Base-by-base conservation (phyloP, 1,139 yeast species). In the Blastobotrys persicus region DNA sequence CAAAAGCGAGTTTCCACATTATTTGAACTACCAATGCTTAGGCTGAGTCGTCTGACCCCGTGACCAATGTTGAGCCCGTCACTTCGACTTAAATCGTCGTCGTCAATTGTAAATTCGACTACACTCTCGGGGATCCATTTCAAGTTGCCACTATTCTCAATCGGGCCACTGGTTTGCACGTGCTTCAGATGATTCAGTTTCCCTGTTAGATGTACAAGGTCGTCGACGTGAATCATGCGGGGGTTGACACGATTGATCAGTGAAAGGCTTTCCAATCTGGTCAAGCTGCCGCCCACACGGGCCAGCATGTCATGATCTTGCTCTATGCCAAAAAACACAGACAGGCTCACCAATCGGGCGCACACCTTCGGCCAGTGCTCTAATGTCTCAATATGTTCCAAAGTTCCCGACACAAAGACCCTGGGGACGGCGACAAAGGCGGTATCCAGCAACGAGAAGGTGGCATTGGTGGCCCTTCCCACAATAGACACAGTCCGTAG, bases 221-320 rank as follows among this genome's bases (percentile, higher is more conserved):
- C 41, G 23, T 37, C 41, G 13, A 37, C 14, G 14, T 37, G 41
- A 28, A 37, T 37, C 41, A 18, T 5, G 4, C 41, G 14, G 4
- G 41, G 41, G 28, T 37, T 37, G 14, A 37, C 41, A 3, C 17
- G 28, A 18, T 23, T 37, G 14, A 37, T 37, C 28, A 37, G 16
- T 11, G 41, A 9, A n/a, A 37, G 19, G 11, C 28, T 19, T 14
- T 37, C 41, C 28, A 37, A 14, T 12, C 14, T 17, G 28, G 14
- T 19, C 28, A 37, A 14, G 5, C 26, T 17, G 11, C 12, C 14
- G 3, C 41, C 41, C 3, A 37, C 41, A n/a, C 12, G 18, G 4
- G 9, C 19, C 28, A 37, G 41, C 23, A 18, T 37, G 4, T 17
- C 28, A 13, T 37, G 19, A 14, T 37, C 41, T 28, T 37, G 18